These are phyloP conservation scores for Pythium oligandrum DNA, from an alignment of 352 stramenopile genomes.

Conservation along the genomic window DNA sequence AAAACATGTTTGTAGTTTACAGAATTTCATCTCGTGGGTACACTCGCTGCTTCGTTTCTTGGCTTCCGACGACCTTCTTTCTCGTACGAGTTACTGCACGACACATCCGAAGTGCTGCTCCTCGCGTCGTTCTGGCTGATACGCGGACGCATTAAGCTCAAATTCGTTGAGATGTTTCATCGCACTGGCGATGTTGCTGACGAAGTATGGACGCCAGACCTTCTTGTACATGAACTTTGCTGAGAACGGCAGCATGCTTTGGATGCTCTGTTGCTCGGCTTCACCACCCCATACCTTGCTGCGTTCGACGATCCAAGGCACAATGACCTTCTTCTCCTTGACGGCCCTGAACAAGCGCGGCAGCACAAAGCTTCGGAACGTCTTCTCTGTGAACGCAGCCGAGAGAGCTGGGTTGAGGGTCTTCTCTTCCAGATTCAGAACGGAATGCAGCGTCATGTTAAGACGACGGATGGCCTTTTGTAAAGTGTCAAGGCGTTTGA, in stretches of 20 bases:
- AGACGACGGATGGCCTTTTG: conserved; percentile 63
- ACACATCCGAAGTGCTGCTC: conserved; percentile 14
- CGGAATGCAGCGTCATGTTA: conserved; percentile 55
- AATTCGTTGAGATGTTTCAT: conserved; percentile 84
- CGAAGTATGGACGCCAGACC: conserved; percentile 81
- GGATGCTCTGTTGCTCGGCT: conserved; percentile 57
- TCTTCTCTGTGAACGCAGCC: conserved; percentile 60
- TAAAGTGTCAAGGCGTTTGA: conserved; percentile 55
- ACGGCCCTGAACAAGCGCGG: conserved; percentile 72
- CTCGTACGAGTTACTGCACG: conserved; percentile 12
- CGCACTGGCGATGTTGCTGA: conserved; percentile 64
- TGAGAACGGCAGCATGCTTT: conserved; percentile 69
- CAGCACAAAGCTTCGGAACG: conserved; percentile 73
- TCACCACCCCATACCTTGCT: conserved; percentile 82
- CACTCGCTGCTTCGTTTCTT: no score
- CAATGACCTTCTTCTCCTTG: conserved; percentile 72
- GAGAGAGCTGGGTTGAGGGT: conserved; percentile 54
- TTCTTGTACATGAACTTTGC: conserved; percentile 80
- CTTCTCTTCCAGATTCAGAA: conserved; percentile 76
- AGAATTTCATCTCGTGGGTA: no score
- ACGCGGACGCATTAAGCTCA: conserved; percentile 11
- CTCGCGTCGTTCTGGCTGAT: conserved; percentile 9
- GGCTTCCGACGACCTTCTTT: no score
- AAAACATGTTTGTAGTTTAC: no score
- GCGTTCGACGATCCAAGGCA: conserved; percentile 82